Evolutionary conservation across 2,329 filamentous ascomycete species (phyloP), one percentile per base, ranked within the genome.

Genomic region (Colletotrichum neosansevieriae): DNA sequence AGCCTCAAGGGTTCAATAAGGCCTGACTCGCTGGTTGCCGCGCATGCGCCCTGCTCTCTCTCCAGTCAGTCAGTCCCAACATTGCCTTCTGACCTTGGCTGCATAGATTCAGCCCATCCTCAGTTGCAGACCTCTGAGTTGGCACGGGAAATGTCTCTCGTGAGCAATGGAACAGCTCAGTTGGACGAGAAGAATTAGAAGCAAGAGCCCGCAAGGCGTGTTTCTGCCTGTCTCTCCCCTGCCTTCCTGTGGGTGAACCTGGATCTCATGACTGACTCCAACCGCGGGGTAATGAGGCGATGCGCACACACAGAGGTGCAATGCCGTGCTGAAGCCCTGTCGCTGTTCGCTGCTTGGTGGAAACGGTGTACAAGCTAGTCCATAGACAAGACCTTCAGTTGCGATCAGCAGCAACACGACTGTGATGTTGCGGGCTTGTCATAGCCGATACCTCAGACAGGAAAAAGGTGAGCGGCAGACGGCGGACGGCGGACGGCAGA

Each of bases 11-110:
- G 50, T 56, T 60, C 50, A 34, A 57, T 13, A 47, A 59, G 21
- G 54, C 17, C 54, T 54, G 54, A 36, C 62, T 47, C 29, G 61
- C 49, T 44, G 66, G 32, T 29, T 15, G 32, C 19, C 36, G 47
- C 51, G 51, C 61, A 49, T 49, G 51, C 40, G 34, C 47, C 38
- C 19, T 38, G 11, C 34, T 40, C 24, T 13, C n/a, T 29, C 15
- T 53, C 24, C 42, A 21, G 38, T 15, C 7, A 51, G 56, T 49
- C 40, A 42, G 54, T 66, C 54, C 56, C 56, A 60, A 59, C 12
- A 24, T 15, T 56, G 32, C 62, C 65, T 66, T 66, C 66, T 66
- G 66, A 69, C 66, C 62, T 49, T 54, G 47, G 50, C 40, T 56
- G 62, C 66, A 66, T 69, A 66, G 32, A 62, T 51, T 60, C 53